phyloP scores from a whole-genome alignment of 192 early-diverging fungal genomes.

The Podila minutissima region DNA sequence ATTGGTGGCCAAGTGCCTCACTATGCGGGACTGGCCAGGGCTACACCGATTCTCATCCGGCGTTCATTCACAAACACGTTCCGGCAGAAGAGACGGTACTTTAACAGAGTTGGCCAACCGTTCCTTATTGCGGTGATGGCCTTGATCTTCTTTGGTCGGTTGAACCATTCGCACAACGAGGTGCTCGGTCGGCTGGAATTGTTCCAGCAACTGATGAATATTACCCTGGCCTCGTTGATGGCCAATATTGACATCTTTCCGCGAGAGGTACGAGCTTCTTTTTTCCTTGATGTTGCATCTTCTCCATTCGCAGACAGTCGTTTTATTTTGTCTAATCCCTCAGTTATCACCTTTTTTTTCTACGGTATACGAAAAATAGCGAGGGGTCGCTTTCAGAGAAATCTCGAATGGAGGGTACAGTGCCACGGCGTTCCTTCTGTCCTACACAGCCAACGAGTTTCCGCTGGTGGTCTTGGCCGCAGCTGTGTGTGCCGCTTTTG shows the following conservation, averaged over 20 bases:
- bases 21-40: not conserved
- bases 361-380: not conserved
- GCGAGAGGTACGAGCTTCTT: not conserved
- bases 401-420: conserved; percentile 22
- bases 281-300: not conserved
- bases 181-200: not conserved
- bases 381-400: conserved; percentile 19
- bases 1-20: not conserved
- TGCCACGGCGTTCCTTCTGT: conserved; percentile 6
- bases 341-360: not conserved
- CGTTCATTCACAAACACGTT: conserved; percentile 5
- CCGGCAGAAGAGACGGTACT: conserved; percentile 4
- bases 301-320: not conserved
- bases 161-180: not conserved
- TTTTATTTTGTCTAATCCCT: not conserved
- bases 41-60: not conserved
- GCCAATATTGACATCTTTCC: conserved; percentile 1
- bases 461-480: conserved; percentile 1
- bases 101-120: conserved; percentile 15
- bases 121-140: not conserved
- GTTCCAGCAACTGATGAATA: conserved; percentile 10
- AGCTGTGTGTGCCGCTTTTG: not conserved
- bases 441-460: conserved; percentile 22
- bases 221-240: conserved; percentile 1
- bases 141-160: not conserved